Evolutionary conservation across 257 asterid genomes (phyloP).

Genomic region (Solanum medicagineum): DNA sequence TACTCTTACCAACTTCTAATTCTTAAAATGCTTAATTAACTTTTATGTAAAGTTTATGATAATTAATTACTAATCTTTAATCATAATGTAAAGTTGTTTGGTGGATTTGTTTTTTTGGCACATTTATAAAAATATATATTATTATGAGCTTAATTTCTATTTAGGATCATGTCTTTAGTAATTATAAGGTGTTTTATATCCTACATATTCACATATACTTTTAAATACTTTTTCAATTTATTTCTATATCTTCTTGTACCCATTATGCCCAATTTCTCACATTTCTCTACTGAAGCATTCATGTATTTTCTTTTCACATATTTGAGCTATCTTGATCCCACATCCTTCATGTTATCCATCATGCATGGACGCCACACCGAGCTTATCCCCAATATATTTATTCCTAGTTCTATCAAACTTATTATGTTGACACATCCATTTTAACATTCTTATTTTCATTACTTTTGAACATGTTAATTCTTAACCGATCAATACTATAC

Average conservation of each 20-base stretch:
- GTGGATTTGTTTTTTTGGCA: not conserved
- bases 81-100: not conserved
- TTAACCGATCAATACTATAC: not conserved
- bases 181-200: no score
- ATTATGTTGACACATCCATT: not conserved
- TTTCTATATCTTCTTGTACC: no score
- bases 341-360: not conserved
- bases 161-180: not conserved
- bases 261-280: no score
- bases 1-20: not conserved
- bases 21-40: not conserved
- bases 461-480: not conserved
- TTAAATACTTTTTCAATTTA: no score
- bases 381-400: not conserved
- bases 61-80: not conserved
- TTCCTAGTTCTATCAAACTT: not conserved
- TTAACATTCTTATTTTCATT: not conserved
- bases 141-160: no score
- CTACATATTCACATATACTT: no score
- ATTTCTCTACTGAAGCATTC: fast-evolving
- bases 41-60: not conserved
- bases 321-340: fast-evolving
- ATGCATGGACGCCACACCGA: not conserved
- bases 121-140: not conserved
- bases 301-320: no score